Percentiles rank a stretch among this genome's conserved stretches.
Evolutionary conservation across 1,284 basidiomycete genomes (phyloP).

Genomic region (Marasmius fiardii): DNA sequence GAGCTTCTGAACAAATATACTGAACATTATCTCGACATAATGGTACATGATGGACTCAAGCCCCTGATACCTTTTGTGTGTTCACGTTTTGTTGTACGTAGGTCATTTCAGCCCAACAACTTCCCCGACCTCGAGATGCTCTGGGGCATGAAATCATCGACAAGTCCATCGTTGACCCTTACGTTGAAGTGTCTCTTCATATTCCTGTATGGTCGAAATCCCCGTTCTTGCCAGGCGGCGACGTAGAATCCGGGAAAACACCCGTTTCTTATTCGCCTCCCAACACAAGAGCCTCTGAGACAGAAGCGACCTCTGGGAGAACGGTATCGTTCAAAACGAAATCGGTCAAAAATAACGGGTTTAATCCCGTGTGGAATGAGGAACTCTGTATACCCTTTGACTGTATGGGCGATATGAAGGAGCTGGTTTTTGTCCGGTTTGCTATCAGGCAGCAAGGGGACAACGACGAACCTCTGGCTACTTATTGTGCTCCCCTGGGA

Average conservation of each 20-base stretch:
- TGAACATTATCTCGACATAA: slow-evolving; percentile 64
- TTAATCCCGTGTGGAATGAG: slow-evolving; percentile 89
- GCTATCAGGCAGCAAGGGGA: slow-evolving; percentile 64
- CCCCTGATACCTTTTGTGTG: slow-evolving; percentile 15
- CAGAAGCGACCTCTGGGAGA: slow-evolving; percentile 36
- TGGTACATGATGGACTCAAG: slow-evolving; percentile 33
- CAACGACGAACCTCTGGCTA: slow-evolving; percentile 64
- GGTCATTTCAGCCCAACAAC: slow-evolving; percentile 92
- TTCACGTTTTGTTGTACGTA: slow-evolving; percentile 22
- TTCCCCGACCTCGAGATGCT: slow-evolving; percentile 74
- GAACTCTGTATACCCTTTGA: slow-evolving; percentile 68
- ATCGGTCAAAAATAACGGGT: slow-evolving; percentile 79
- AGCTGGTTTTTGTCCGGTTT: slow-evolving; percentile 81
- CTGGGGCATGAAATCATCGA: slow-evolving; percentile 60
- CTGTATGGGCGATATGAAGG: slow-evolving; percentile 73
- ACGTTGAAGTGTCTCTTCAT: slow-evolving; percentile 76
- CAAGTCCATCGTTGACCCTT: slow-evolving; percentile 66
- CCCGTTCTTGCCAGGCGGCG: slow-evolving; percentile 25
- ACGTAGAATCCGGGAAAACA: slow-evolving; percentile 11
- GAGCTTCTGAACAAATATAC: slow-evolving; percentile 53
- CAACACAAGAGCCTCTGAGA: slow-evolving; percentile 15
- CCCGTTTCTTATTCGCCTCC: slow-evolving; percentile 20
- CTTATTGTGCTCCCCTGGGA: slow-evolving; percentile 67
- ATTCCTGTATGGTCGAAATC: slow-evolving; percentile 67
- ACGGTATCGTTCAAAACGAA: slow-evolving; percentile 54